Percentiles rank a stretch among this genome's conserved stretches.
Conservation (phyloP, 257 asterid genomes). For the Rubia yunnanensis region DNA sequence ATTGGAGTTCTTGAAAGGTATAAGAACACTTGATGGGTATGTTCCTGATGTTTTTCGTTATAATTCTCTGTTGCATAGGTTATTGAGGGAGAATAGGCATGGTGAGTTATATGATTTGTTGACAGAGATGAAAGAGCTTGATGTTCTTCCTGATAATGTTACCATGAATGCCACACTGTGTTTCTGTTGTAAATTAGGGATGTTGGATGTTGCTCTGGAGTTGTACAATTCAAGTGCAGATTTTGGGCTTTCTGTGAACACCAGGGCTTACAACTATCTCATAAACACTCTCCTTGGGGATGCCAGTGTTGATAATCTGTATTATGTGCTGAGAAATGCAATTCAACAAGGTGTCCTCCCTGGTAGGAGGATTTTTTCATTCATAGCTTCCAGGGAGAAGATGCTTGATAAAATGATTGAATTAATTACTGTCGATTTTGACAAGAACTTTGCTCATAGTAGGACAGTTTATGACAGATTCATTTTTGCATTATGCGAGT, state of each 20-base stretch:
- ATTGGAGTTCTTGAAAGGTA: conserved; percentile 51
- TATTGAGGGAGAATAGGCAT: conserved; percentile 61
- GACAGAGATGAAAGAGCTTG: conserved; percentile 61
- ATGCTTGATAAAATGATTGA: conserved; percentile 64
- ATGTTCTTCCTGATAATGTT: conserved; percentile 41
- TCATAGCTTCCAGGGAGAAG: conserved; percentile 54
- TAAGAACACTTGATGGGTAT: conserved; percentile 43
- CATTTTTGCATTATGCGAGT: conserved; percentile 52
- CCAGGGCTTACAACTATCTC: conserved; percentile 72
- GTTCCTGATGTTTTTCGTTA: conserved; percentile 60
- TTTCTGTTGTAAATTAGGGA: conserved; percentile 75
- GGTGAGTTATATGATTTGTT: conserved; percentile 62
- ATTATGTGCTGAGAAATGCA: conserved; percentile 39
- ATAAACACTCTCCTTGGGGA: conserved; percentile 60
- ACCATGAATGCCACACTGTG: conserved; percentile 73
- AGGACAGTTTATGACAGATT: conserved; percentile 38
- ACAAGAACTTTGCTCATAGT: conserved; percentile 34
- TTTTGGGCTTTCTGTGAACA: conserved; percentile 58
- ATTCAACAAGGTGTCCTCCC: conserved; percentile 53
- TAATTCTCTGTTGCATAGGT: conserved; percentile 47
- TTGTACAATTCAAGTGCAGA: conserved; percentile 61
- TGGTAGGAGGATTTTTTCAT: conserved; percentile 42
- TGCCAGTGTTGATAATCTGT: conserved; percentile 42
- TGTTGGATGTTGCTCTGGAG: conserved; percentile 54
- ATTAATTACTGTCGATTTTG: conserved; percentile 39